Base-by-base conservation (phyloP, 208 protist species). In the Trypanosoma conorhini region DNA sequence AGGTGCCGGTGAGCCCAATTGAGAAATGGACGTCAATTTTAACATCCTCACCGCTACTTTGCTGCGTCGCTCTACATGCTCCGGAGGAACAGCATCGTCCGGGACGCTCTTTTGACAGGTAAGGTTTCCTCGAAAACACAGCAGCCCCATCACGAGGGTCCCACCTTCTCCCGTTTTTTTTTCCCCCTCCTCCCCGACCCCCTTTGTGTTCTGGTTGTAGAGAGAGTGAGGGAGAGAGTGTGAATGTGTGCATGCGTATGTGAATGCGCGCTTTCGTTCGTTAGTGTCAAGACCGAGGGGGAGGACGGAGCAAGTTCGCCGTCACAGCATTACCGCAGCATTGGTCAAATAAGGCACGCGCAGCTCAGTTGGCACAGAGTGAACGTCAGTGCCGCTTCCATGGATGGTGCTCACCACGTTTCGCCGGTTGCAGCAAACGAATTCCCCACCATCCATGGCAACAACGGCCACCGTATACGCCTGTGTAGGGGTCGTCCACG, bases 311-410 rank as follows among this genome's bases (percentile, higher is more conserved):
- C 19, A 51, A 50, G 52, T 3, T 50, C 24, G 48, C 13, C 26
- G 40, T 79, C 67, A 79, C 44, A 69, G 44, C 67, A 79, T 73
- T 9, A 73, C 67, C 12, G 66, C 67, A 73, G 57, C 54, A 66
- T 67, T 59, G 48, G 74, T 79, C 54, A 79, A 74, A 35, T 55
- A 68, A 65, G 79, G 77, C 21, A 85, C 71, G 10, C 83, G 75
- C 50, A 82, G 31, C 59, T 67, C 60, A 51, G 62, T 63, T 22
- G 54, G 74, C n/a, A 81, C 59, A 19, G 69, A 33, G 59, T 67
- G 52, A 62, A 72, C 44, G 48, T 77, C 51, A 30, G 54, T 64
- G 31, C 28, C 51, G 28, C 30, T n/a, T 5, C 62, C 30, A 44
- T 35, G 38, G 31, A 80, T 65, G 13, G 17, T 50, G 12, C 59